Evolutionary conservation across 2,329 filamentous ascomycete species (phyloP), one percentile per base, ranked within the genome.

Genomic region (Leptographium galeiforme): DNA sequence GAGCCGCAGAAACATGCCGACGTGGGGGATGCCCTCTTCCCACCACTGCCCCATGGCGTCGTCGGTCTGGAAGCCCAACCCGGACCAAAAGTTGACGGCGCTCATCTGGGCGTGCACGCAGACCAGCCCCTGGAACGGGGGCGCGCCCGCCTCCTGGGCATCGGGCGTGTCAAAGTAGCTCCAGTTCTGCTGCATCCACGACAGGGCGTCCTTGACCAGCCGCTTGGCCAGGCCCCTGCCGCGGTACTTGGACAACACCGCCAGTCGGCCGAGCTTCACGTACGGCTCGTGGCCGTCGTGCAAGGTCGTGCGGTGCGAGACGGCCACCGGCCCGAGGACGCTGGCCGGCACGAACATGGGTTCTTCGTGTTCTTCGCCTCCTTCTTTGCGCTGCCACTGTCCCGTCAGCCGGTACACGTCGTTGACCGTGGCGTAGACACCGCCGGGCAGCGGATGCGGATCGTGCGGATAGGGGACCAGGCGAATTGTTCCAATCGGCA

Each of bases 21-120:
- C 76, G 71, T 95, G 89, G 58, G 78, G 73, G 53, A 95, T 91
- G 5, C 85, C 87, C 63, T 93, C 89, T 66, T 96, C 89, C 57
- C 75, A 73, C 89, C 89, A 96, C 36, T 66, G 74, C 1, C 87
- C 87, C 78, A 91, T 79, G 11, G 68, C 72, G 62, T 85, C 76
- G 67, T 96, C 89, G 11, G 78, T 71, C 57, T 72, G 68, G 66
- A 95, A 96, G 0, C 89, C 89, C 67, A 84, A 77, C 62, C 73
- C 77, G 62, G 71, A 69, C 81, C 89, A 97, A 59, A 83, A 72
- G 33, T 68, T 69, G 58, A 81, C 74, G 14, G 85, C 80, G 36
- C 72, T 66, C 53, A 77, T 75, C 70, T 95, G 89, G 4, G 89
- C 86, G 71, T 96, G 90, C 30, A 86, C 77, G 63, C 89, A 82